These are phyloP conservation scores for Dalbergia cultrata DNA, from an alignment of 306 rosid genomes.

Conservation along the genomic window DNA sequence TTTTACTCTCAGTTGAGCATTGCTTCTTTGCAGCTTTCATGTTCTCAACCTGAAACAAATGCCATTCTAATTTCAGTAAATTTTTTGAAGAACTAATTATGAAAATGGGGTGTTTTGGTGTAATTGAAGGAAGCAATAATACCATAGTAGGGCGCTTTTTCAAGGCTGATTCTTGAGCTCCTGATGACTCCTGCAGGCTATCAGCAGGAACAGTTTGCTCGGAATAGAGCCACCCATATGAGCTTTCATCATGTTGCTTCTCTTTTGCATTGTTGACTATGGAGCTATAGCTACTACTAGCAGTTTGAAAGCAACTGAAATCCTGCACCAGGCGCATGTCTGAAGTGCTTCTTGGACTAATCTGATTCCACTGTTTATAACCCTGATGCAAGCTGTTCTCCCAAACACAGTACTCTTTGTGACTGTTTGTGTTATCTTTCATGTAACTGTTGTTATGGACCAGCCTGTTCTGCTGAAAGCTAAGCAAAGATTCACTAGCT, in stretches of 20 bases:
- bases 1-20: constrained; percentile 56
- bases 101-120: neutral
- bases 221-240: constrained; percentile 66
- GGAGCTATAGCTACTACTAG: constrained; percentile 51
- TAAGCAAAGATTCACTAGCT: constrained; percentile 62
- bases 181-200: constrained; percentile 49
- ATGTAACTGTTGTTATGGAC: constrained; percentile 29
- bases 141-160: constrained; percentile 67
- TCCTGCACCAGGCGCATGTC: constrained; percentile 49
- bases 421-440: constrained; percentile 26
- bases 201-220: constrained; percentile 49
- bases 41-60: constrained; percentile 57
- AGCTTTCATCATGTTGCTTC: constrained; percentile 48
- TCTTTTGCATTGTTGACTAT: constrained; percentile 46
- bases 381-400: constrained; percentile 43
- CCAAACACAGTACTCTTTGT: constrained; percentile 51
- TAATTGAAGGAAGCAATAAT: constrained; percentile 32
- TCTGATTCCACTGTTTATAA: constrained; percentile 49
- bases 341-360: constrained; percentile 38
- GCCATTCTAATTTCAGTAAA: constrained; percentile 10
- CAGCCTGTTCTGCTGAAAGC: constrained; percentile 61
- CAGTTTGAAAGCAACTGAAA: constrained; percentile 61
- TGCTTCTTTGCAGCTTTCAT: constrained; percentile 67
- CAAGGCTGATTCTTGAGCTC: constrained; percentile 43
- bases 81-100: neutral